Evolutionary conservation across 2,329 filamentous ascomycete genomes (phyloP), one percentile per base, ranked within the genome.

Genomic region (Massarina eburnea): DNA sequence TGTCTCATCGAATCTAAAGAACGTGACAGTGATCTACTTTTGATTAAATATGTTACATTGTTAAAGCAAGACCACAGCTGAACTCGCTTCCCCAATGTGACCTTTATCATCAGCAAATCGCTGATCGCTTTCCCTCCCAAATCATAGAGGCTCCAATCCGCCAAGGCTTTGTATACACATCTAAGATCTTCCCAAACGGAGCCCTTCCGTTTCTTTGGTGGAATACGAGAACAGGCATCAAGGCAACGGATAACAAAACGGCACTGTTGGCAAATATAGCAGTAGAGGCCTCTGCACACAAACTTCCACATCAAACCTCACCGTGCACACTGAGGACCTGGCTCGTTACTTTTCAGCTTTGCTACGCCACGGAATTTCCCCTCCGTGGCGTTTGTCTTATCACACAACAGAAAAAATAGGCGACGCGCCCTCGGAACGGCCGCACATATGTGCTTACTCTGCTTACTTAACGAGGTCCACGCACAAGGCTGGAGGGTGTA

Each of bases 381-480:
- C 12, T 30, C 27, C 12, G 27, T 30, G 27, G 27, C 27, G 12
- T 30, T 30, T 26, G 5, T 30, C 6, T 30, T 14, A 30, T 14
- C 27, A 30, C 27, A 30, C 4, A 5, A 14, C 27, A 30, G n/a
- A 5, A 14, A 14, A 8, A 14, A 30, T 30, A 14, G 27, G 27
- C 27, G 6, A 14, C 5, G n/a, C 6, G 12, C 6, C n/a, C n/a
- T n/a, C n/a, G n/a, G n/a, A n/a, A n/a, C n/a, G n/a, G n/a, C n/a
- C n/a, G n/a, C n/a, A n/a, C n/a, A n/a, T n/a, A n/a, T 51, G 39
- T 54, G 51, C 43, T 54, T 42, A 51, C 48, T 49, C 43, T 35
- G 45, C 48, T 51, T 51, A 51, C 15, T 15, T 45, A 41, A 44
- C 5, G 12, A 20, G 30, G 39, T 26, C 7, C n/a, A 30, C n/a